These are phyloP conservation scores for Podaxis pistillaris DNA, from an alignment of 768 basidiomycete genomes.

Conservation along the genomic window DNA sequence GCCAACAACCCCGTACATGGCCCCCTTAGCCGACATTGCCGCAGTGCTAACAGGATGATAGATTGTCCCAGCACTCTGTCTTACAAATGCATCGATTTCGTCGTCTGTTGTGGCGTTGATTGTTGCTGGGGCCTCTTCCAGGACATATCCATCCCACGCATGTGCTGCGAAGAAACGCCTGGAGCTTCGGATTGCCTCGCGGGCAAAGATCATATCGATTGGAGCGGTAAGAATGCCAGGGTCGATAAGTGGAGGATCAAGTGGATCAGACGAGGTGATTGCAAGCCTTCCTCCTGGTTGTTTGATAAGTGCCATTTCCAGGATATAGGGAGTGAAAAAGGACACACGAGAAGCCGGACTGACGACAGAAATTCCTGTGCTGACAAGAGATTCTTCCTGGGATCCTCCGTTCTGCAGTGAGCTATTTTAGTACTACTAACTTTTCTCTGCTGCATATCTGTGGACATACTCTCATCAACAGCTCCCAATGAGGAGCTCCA, in stretches of 20 bases:
- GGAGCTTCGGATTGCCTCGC: slow-evolving; percentile 8
- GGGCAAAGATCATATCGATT: slow-evolving; percentile 23
- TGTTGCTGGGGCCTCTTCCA: not conserved
- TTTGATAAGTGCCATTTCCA: not conserved
- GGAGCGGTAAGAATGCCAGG: slow-evolving; percentile 4
- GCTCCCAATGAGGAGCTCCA: slow-evolving; percentile 18
- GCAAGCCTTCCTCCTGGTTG: slow-evolving; percentile 11
- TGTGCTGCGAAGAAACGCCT: slow-evolving; percentile 8
- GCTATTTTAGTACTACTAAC: not conserved
- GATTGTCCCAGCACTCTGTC: not conserved
- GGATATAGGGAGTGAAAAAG: not conserved
- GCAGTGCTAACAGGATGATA: slow-evolving; percentile 12
- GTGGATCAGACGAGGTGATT: slow-evolving; percentile 16
- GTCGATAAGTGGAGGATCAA: slow-evolving; percentile 14
- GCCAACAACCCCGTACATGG: slow-evolving; percentile 13
- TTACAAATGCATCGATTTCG: slow-evolving; percentile 9
- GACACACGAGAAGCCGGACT: slow-evolving; percentile 16
- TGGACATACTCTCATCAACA: slow-evolving; percentile 16
- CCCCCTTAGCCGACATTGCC: slow-evolving; percentile 14
- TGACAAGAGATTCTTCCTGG: not conserved
- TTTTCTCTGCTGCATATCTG: not conserved
- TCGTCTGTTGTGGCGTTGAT: not conserved
- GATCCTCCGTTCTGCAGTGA: slow-evolving; percentile 8
- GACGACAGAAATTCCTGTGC: not conserved
- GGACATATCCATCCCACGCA: slow-evolving; percentile 7